Base-by-base conservation (phyloP, 371 early-diverging fungal species). In the Blakeslea trispora region DNA sequence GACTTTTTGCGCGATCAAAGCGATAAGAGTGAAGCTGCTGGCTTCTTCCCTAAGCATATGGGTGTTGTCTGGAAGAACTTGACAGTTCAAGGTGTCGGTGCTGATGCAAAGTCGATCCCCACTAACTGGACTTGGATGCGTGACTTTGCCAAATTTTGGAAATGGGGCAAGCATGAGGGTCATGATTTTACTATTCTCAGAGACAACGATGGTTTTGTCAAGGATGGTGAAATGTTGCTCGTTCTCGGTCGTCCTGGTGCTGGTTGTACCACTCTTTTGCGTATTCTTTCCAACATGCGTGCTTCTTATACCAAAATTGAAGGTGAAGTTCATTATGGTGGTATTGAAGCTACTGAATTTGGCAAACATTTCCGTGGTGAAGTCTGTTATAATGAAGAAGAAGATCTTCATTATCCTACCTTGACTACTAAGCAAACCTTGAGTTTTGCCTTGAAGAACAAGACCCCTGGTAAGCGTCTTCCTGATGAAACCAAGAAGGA, bases 171-270 rank as follows among this genome's bases (percentile, higher is more conserved):
- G 21, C 61, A 66, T 18, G 21, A 28, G 15, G 75, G 69, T 42
- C 49, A 59, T 37, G 74, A 78, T 45, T 66, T 66, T 19, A 69
- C 67, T 40, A 74, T 82, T 24, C 63, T 82, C n/a, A 63, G 75
- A 44, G 61, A 63, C 10, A 77, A 72, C 40, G 57, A 68, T 11
- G 81, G 79, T 45, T 74, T 73, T 49, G 77, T 74, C 40, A 72
- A 72, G 5, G 76, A 77, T 40, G 84, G 84, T 45, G 84, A 84
- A 62, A 82, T 84, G 83, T 55, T 84, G 42, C 65, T 84, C 6
- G 83, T 84, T 10, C 65, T 84, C 9, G 84, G 84, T 32, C 73
- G 77, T 18, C 84, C 84, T 11, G 84, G 81, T 11, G 56, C 82
- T 8, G 84, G 84, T 44, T 81, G 82, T 53, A 76, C 82, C 22